Percentiles rank a stretch among this genome's conserved stretches.
phyloP scores from a whole-genome alignment of 129 eudicot species.

The Pulicaria dysenterica region DNA sequence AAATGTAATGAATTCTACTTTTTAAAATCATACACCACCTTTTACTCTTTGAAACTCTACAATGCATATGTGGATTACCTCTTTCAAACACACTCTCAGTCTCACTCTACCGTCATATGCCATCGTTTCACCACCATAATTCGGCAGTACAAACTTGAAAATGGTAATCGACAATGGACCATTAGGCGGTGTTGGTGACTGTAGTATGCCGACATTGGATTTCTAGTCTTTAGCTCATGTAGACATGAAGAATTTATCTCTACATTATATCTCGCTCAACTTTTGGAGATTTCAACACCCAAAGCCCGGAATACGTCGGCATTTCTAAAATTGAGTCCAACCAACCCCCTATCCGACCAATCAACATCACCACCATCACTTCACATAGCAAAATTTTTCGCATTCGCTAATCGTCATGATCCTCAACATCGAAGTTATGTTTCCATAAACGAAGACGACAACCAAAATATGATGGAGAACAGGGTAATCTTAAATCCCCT shows the following conservation, averaged over 20 bases:
- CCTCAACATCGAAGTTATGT: slow-evolving; percentile 6
- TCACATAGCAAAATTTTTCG: slow-evolving; percentile 7
- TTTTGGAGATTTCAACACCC: background rate
- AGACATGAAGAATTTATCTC: slow-evolving; percentile 23
- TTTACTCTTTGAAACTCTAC: no score
- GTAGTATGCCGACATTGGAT: background rate
- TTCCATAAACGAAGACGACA: background rate
- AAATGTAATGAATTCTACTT: no score
- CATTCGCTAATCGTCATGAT: slow-evolving; percentile 16
- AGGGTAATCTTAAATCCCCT: slow-evolving; percentile 8
- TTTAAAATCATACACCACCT: no score
- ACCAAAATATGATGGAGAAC: slow-evolving; percentile 19
- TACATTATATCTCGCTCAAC: slow-evolving; percentile 15
- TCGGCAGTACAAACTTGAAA: background rate
- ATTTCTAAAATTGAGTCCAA: background rate
- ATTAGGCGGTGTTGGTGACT: background rate
- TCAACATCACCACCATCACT: slow-evolving; percentile 16
- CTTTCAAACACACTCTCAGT: background rate
- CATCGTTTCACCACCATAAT: background rate
- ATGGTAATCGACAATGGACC: slow-evolving; percentile 10
- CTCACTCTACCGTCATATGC: background rate
- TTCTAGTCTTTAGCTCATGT: background rate
- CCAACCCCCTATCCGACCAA: background rate
- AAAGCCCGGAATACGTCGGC: background rate
- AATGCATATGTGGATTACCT: no score